Evolutionary conservation across 495 filamentous ascomycete genomes (phyloP).

Genomic region (Bombardia bombarda): DNA sequence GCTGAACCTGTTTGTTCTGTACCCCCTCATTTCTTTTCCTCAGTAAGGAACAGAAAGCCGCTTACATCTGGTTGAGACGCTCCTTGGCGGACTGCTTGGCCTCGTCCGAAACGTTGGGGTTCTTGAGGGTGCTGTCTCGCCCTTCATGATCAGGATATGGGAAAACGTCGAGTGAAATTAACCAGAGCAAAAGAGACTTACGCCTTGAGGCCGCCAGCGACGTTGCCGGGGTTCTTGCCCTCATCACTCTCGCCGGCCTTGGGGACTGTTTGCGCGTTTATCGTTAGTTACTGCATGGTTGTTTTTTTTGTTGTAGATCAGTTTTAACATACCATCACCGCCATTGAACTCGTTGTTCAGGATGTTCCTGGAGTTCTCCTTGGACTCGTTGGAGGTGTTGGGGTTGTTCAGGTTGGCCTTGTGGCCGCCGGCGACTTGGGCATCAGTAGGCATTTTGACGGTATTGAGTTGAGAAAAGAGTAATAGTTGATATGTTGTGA

Average conservation of each 20-base stretch:
- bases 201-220: conserved; percentile 37
- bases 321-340: conserved; percentile 20
- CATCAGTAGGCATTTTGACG: conserved; percentile 23
- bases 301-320: too few relatives aligned
- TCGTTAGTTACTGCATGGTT: too few relatives aligned
- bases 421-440: conserved; percentile 37
- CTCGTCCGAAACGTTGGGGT: conserved; percentile 32
- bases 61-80: conserved; percentile 29
- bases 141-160: too few relatives aligned
- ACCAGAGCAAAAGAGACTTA: too few relatives aligned
- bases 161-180: background rate
- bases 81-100: conserved; percentile 35
- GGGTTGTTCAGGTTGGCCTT: conserved; percentile 44
- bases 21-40: background rate
- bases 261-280: conserved; percentile 10
- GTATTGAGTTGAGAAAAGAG: too few relatives aligned
- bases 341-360: conserved; percentile 36
- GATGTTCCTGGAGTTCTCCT: conserved; percentile 31
- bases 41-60: too few relatives aligned
- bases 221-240: conserved; percentile 36
- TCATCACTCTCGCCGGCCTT: conserved; percentile 15
- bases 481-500: too few relatives aligned
- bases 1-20: too few relatives aligned
- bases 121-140: conserved; percentile 29
- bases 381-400: conserved; percentile 28